Conservation (phyloP, 139 green algal genomes). For the Tetraselmis chui region DNA sequence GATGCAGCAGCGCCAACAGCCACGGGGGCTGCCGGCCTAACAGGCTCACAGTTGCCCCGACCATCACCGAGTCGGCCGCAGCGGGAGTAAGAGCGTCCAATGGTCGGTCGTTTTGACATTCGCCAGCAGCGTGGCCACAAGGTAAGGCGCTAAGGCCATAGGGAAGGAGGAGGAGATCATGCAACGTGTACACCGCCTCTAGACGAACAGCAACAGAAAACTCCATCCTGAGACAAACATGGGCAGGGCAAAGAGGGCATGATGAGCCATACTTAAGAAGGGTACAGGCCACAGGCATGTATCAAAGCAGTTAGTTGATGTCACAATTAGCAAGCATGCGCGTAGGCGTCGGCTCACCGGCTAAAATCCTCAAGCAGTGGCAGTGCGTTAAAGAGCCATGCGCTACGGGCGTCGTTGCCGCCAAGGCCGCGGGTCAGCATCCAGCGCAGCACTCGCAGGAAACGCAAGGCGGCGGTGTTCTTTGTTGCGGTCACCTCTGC, state of each 20-base stretch:
- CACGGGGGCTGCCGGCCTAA: background rate
- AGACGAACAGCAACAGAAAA: background rate
- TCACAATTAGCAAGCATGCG: background rate
- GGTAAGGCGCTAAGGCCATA: too few species aligned
- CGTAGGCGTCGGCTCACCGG: too few species aligned
- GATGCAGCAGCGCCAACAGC: background rate
- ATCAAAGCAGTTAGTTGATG: too few species aligned
- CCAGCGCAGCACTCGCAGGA: background rate
- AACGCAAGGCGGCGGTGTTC: background rate
- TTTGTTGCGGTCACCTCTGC: background rate
- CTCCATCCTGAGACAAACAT: background rate
- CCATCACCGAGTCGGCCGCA: background rate
- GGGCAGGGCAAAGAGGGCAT: too few species aligned
- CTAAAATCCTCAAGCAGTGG: background rate
- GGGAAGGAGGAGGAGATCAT: background rate
- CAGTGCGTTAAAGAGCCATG: background rate
- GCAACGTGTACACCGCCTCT: background rate
- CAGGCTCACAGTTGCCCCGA: too few species aligned
- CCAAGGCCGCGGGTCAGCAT: background rate
- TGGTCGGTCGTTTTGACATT: too few species aligned
- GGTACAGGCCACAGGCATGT: too few species aligned
- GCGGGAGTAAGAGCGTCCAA: too few species aligned
- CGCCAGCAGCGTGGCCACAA: too few species aligned
- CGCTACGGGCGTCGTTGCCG: background rate
- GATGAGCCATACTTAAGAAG: too few species aligned